phyloP scores from a whole-genome alignment of 495 filamentous ascomycete genomes.

The Hypoxylon crocopeplum region DNA sequence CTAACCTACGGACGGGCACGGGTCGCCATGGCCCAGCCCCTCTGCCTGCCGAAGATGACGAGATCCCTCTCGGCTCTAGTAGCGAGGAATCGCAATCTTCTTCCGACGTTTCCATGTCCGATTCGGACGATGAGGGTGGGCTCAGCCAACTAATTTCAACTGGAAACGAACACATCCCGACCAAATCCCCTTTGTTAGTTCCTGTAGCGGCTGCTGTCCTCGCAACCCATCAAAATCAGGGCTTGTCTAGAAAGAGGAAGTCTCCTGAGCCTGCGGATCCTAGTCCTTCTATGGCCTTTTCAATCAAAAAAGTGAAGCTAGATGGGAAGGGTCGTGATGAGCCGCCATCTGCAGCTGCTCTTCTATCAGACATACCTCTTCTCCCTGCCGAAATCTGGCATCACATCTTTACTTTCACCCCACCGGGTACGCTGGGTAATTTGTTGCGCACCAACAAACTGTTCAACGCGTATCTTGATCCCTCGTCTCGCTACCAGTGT shows the following conservation, averaged over 20 bases:
- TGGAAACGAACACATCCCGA: slow-evolving; percentile 12
- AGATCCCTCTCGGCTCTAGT: slow-evolving; percentile 27
- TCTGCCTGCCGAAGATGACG: slow-evolving; percentile 22
- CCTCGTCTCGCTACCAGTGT: slow-evolving; percentile 41
- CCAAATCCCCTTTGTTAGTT: slow-evolving; percentile 4
- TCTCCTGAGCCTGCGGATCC: slow-evolving; percentile 20
- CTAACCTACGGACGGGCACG: neutral
- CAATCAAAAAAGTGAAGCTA: slow-evolving; percentile 51
- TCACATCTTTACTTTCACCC: slow-evolving; percentile 60
- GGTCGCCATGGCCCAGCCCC: neutral
- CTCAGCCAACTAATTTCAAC: slow-evolving; percentile 10
- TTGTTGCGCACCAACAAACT: slow-evolving; percentile 59
- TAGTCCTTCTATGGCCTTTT: slow-evolving; percentile 10
- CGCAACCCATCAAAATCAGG: slow-evolving; percentile 4
- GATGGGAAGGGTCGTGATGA: slow-evolving; percentile 20
- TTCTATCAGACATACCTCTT: slow-evolving; percentile 44
- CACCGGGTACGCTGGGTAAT: slow-evolving; percentile 56
- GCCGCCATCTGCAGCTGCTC: neutral
- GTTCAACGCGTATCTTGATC: slow-evolving; percentile 61
- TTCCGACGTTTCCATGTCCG: slow-evolving; percentile 28
- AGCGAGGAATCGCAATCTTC: slow-evolving; percentile 21
- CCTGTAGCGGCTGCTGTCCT: neutral
- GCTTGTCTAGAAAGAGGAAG: slow-evolving; percentile 50
- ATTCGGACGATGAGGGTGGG: slow-evolving; percentile 12
- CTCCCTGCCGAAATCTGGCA: slow-evolving; percentile 63